Percentiles rank a stretch among this genome's conserved stretches.
Conservation (phyloP, 495 filamentous ascomycete genomes). For the Astrothelium subdiscretum region DNA sequence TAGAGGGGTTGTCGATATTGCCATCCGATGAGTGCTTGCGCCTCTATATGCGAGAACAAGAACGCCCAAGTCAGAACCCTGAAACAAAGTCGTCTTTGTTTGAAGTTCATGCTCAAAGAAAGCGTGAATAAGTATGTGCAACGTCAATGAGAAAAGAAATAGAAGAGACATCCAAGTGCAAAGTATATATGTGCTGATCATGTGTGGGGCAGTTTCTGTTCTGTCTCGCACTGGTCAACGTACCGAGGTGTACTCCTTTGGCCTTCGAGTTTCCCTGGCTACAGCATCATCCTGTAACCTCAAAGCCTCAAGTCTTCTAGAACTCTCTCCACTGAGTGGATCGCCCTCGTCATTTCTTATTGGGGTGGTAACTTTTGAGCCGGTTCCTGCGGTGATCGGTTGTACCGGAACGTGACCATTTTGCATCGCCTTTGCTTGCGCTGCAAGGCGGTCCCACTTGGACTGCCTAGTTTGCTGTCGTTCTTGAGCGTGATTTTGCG, state of each 20-base stretch:
- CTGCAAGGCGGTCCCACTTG: constrained; percentile 77
- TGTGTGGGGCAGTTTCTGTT: background rate
- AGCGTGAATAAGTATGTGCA: background rate
- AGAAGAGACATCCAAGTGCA: background rate
- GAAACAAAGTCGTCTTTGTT: no score
- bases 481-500: constrained; percentile 76
- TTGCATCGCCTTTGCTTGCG: constrained; percentile 58
- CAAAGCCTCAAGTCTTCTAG: constrained; percentile 70
- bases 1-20: background rate
- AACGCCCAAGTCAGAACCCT: background rate
- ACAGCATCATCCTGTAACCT: constrained; percentile 64
- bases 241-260: constrained; percentile 35
- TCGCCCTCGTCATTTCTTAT: constrained; percentile 60
- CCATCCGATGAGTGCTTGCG: constrained; percentile 1
- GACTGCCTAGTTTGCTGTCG: constrained; percentile 62
- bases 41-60: constrained; percentile 2
- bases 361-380: constrained; percentile 37
- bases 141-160: background rate
- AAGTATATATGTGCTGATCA: background rate
- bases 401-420: constrained; percentile 33
- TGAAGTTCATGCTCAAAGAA: no score
- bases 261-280: constrained; percentile 36
- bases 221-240: constrained; percentile 23
- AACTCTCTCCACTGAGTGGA: constrained; percentile 65
- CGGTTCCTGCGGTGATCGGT: constrained; percentile 25